Base-by-base conservation (phyloP, 495 filamentous ascomycete species). In the Neurospora sp. region DNA sequence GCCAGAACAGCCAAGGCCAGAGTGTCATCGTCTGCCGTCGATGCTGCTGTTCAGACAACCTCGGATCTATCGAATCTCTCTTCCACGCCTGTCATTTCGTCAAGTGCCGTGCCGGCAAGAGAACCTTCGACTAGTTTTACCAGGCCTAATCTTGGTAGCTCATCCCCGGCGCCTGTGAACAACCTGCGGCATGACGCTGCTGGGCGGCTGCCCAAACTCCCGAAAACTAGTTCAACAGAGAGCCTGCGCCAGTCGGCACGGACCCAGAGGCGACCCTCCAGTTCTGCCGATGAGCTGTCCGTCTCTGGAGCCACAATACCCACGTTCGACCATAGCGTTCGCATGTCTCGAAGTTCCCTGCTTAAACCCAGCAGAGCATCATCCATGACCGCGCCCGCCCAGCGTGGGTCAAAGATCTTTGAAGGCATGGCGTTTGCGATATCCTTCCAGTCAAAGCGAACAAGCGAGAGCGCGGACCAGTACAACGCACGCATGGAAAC, bases 351-450 rank as follows among this genome's bases (percentile, higher is more conserved):
- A 20, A 73, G 72, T 18, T 75, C 75, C 6, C 48, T 72, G 18
- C 72, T 66, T 16, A 73, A 75, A 37, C 35, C 76, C 7, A 72
- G 54, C 4, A 74, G 75, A 16, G n/a, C 44, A 11, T 14, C 39
- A 5, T 72, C 69, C 18, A 79, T 71, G 62, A 20, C 62, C 0
- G 71, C 72, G 3, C 18, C 73, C 7, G 44, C n/a, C 2, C 76
- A 76, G 23, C 54, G 73, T 11, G 71, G 72, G 9, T 73, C 75
- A 31, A 79, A 77, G 1, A 74, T 95, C 1, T 95, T 97, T 77
- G 81, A 86, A 31, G 88, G 90, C 38, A 94, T 94, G 92, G 90
- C 89, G 1, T 95, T 97, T 81, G 92, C 92, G 0, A 88, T 94
- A 14, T 92, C 92, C 14, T 92, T 90, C 74, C 86, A 88, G 71